A percentile compares a stretch with the other conserved stretches of the same genome.
Evolutionary conservation across 208 protist species (phyloP).

Genomic region (Entamoeba moshkovskii): DNA sequence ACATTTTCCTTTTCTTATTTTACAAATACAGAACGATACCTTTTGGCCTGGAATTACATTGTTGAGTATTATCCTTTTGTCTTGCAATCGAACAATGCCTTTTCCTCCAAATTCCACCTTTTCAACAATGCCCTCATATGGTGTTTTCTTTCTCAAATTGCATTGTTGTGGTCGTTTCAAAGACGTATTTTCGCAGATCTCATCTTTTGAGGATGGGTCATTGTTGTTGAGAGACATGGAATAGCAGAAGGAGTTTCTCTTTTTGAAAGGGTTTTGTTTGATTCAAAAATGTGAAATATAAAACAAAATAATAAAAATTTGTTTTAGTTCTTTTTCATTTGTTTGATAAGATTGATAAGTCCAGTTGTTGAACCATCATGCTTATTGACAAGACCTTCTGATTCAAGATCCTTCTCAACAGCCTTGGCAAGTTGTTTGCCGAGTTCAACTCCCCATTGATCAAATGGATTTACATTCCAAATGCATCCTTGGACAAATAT

Average conservation of each 20-base stretch:
- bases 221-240: too few species aligned
- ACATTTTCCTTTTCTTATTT: not conserved
- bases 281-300: too few species aligned
- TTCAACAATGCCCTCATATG: not conserved
- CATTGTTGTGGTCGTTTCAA: too few species aligned
- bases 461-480: constrained; percentile 87
- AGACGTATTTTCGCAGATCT: too few species aligned
- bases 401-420: constrained; percentile 70
- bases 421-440: constrained; percentile 83
- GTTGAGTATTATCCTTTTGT: not conserved
- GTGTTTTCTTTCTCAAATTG: too few species aligned
- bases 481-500: constrained; percentile 82
- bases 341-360: constrained; percentile 75
- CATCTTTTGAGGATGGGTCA: too few species aligned
- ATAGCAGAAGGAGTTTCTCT: too few species aligned
- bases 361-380: constrained; percentile 77
- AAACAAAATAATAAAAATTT: not conserved
- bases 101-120: not conserved
- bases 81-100: not conserved
- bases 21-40: not conserved
- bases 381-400: constrained; percentile 34
- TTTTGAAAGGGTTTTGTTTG: too few species aligned
- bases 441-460: constrained; percentile 87
- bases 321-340: not conserved
- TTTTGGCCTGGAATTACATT: not conserved